These are phyloP conservation scores for Phaseolus coccineus DNA, from an alignment of 331 rosid genomes.

Conservation along the genomic window DNA sequence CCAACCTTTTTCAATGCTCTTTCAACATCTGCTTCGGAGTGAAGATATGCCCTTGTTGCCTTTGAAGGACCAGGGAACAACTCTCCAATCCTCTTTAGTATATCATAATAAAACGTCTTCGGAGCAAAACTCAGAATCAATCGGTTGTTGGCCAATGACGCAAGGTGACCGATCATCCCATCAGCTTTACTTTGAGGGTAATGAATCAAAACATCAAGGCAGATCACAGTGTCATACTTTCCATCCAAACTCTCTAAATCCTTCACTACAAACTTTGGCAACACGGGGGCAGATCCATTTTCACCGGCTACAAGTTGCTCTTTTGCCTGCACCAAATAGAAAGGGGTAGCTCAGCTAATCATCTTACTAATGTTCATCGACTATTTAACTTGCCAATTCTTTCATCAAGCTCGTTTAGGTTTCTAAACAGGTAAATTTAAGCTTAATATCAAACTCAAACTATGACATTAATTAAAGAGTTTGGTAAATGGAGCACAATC, in stretches of 20 bases:
- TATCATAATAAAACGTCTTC: conserved; percentile 82
- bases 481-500: too few relatives aligned
- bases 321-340: conserved; percentile 58
- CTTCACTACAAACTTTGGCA: conserved; percentile 83
- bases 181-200: conserved; percentile 92
- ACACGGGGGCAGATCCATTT: conserved; percentile 42
- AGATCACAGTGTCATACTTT: conserved; percentile 74
- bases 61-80: conserved; percentile 97
- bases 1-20: conserved; percentile 71
- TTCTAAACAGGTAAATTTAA: too few relatives aligned
- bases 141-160: conserved; percentile 81
- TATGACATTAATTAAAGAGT: too few relatives aligned
- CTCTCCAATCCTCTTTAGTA: conserved; percentile 93
- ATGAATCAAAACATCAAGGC: conserved; percentile 91
- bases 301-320: conserved; percentile 57
- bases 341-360: not conserved
- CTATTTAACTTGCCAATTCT: too few relatives aligned
- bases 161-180: conserved; percentile 91
- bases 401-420: too few relatives aligned
- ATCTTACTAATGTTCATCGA: too few relatives aligned
- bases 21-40: conserved; percentile 83
- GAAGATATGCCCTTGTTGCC: conserved; percentile 95
- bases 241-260: conserved; percentile 94
- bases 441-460: too few relatives aligned
- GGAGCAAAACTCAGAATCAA: conserved; percentile 93